A percentile compares a stretch with the other conserved stretches of the same genome.
phyloP scores from a whole-genome alignment of 805 yeast genomes.

The Teunomyces cretensis region DNA sequence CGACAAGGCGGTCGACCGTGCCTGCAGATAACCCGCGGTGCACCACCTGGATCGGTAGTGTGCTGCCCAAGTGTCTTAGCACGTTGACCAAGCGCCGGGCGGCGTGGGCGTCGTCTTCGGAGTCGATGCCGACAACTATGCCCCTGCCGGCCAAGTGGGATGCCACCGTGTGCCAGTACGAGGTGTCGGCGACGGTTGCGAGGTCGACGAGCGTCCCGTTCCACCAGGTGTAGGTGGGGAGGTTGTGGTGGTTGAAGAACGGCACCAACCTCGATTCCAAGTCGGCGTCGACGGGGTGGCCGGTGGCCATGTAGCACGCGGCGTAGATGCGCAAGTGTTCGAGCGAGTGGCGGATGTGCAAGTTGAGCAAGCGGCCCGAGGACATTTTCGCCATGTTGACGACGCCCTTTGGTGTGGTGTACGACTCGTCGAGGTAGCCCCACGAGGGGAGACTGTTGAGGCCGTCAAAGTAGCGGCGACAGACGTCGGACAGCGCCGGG shows the following conservation, averaged over 20 bases:
- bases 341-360: neutral
- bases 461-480: neutral
- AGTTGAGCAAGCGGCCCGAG: neutral
- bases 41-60: slow-evolving; percentile 13
- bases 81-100: slow-evolving; percentile 7
- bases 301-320: neutral
- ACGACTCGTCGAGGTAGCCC: neutral
- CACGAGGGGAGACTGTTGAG: slow-evolving; percentile 1
- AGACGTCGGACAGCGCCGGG: neutral
- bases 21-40: neutral
- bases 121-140: slow-evolving; percentile 8
- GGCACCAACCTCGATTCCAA: neutral
- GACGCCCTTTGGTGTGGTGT: neutral
- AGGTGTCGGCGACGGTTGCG: neutral
- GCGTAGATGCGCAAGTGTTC: neutral
- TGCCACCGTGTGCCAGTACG: slow-evolving; percentile 1
- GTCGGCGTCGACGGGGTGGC: neutral
- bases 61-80: slow-evolving; percentile 7
- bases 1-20: slow-evolving; percentile 5
- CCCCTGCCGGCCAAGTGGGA: slow-evolving; percentile 8
- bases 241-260: neutral
- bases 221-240: slow-evolving; percentile 2
- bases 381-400: neutral
- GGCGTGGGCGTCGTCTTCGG: neutral
- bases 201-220: neutral